Percentiles rank a stretch among this genome's conserved stretches.
Conservation (phyloP, 768 basidiomycete genomes). For the Phlebiopsis flavidoalba region DNA sequence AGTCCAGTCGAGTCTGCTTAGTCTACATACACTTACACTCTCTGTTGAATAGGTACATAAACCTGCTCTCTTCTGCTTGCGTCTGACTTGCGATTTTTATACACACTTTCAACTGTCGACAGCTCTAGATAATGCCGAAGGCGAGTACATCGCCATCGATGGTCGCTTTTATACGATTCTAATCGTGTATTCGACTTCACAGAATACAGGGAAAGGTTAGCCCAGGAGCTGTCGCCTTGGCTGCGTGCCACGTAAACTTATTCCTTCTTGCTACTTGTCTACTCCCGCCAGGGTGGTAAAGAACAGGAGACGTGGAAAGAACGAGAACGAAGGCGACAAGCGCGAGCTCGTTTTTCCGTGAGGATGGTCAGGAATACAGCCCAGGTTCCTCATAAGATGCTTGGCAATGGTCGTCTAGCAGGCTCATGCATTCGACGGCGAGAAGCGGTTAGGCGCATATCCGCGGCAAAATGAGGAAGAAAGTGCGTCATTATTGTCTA, state of each 20-base stretch:
- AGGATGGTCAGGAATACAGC: constrained; percentile 99
- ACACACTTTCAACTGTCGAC: neutral
- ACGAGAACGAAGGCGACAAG: constrained; percentile 98
- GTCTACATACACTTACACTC: neutral
- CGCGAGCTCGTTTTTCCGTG: constrained; percentile 97
- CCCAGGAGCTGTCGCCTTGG: neutral
- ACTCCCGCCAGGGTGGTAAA: constrained; percentile 96
- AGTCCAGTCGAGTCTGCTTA: neutral
- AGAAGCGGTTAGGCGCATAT: constrained; percentile 97
- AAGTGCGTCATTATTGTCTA: constrained; percentile 49
- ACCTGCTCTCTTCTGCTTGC: neutral
- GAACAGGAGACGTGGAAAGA: constrained; percentile 99
- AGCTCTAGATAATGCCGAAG: constrained; percentile 42
- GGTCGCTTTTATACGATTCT: constrained; percentile 11
- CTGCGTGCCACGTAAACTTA: neutral
- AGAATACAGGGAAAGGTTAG: constrained; percentile 80
- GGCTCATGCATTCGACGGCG: constrained; percentile 96
- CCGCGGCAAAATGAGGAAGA: constrained; percentile 98
- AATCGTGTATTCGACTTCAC: constrained; percentile 16
- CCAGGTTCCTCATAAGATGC: constrained; percentile 98
- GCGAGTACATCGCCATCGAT: constrained; percentile 24
- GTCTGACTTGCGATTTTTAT: neutral
- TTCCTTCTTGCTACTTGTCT: constrained; percentile 6
- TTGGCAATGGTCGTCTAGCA: constrained; percentile 96
- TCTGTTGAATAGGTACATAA: constrained; percentile 1